Conservation (phyloP, 1,284 basidiomycete species). For the Hymenochaete sp. region DNA sequence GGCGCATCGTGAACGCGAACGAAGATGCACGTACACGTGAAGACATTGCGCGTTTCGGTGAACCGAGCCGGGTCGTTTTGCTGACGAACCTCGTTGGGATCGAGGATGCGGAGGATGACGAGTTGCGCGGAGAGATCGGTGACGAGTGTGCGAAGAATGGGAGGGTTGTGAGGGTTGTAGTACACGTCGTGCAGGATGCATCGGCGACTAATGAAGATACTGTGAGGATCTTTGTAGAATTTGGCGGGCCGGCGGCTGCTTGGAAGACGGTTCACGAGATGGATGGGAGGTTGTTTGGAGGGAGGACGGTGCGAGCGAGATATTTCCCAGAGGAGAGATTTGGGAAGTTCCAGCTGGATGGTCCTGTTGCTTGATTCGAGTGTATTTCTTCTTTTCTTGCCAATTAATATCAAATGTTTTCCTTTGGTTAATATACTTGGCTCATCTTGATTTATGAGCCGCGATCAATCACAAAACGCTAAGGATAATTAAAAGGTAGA, state of each 20-base stretch:
- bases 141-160: constrained; percentile 87
- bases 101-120: constrained; percentile 79
- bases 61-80: constrained; percentile 81
- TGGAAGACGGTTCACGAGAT: constrained; percentile 91
- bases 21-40: constrained; percentile 67
- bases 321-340: constrained; percentile 74
- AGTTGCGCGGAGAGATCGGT: constrained; percentile 80
- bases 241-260: constrained; percentile 83
- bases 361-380: constrained; percentile 6
- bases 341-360: constrained; percentile 40
- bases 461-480: no score
- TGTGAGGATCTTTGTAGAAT: constrained; percentile 79
- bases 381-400: no score
- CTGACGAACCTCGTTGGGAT: constrained; percentile 80
- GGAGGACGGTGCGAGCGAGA: constrained; percentile 70
- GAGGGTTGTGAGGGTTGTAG: constrained; percentile 80
- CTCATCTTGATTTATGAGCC: no score
- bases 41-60: constrained; percentile 73
- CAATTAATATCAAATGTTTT: no score
- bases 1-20: constrained; percentile 81
- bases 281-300: constrained; percentile 87
- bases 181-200: constrained; percentile 67
- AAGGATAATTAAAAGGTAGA: no score
- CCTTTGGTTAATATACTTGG: no score
- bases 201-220: constrained; percentile 54